Percentiles rank a stretch among this genome's conserved stretches.
phyloP scores from a whole-genome alignment of 2,329 filamentous ascomycete species.

The Aureobasidium melanogenum region DNA sequence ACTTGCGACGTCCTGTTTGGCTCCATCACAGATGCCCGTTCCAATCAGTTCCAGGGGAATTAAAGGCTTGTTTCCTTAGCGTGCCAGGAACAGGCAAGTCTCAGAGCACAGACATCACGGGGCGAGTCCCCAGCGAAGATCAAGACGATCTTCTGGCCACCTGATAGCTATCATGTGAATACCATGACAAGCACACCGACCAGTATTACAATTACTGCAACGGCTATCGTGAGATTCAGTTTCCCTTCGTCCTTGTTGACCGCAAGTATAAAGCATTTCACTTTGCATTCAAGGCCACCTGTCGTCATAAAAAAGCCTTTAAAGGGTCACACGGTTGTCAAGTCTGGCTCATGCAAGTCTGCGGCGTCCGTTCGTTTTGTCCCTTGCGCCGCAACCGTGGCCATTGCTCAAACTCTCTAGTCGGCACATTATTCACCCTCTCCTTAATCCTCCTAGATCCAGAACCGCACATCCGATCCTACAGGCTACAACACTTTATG shows the following conservation, averaged over 20 bases:
- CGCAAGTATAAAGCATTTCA: neutral
- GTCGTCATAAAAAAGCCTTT: neutral
- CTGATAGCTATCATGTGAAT: slow-evolving; percentile 4
- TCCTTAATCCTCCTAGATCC: neutral
- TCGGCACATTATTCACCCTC: neutral
- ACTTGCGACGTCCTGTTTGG: neutral
- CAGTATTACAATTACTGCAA: slow-evolving; percentile 4
- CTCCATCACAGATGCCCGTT: neutral
- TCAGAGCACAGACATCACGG: neutral
- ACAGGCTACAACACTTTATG: neutral
- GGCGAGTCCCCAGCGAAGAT: neutral
- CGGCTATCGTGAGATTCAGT: neutral
- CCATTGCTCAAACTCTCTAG: neutral
- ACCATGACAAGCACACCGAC: neutral
- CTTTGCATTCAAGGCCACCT: neutral
- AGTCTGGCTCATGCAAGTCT: slow-evolving; percentile 1
- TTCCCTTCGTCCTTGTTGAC: neutral
- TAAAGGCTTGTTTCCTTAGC: slow-evolving; percentile 9
- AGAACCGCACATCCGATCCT: neutral
- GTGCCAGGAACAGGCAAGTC: slow-evolving; percentile 10
- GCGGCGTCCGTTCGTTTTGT: slow-evolving; percentile 2
- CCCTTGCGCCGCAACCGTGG: slow-evolving; percentile 3
- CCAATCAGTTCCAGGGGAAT: neutral
- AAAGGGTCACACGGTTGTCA: neutral
- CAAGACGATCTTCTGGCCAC: slow-evolving; percentile 4